These are phyloP conservation scores for Tylopilus rubrobrunneus DNA, from an alignment of 768 basidiomycete species.

Conservation along the genomic window DNA sequence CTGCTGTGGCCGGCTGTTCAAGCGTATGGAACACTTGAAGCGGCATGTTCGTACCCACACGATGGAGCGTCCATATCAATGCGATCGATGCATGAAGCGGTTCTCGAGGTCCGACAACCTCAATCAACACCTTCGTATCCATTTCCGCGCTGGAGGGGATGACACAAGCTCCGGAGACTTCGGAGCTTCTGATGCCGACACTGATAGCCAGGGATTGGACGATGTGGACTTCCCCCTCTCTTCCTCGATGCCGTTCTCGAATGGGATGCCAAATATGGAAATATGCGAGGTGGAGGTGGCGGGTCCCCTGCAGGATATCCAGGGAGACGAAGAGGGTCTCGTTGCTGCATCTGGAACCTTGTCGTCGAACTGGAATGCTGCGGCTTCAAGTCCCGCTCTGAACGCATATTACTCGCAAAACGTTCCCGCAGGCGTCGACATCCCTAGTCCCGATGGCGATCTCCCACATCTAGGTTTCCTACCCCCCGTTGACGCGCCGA, in stretches of 20 bases:
- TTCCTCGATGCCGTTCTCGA: conserved; percentile 26
- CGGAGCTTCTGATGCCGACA: conserved; percentile 25
- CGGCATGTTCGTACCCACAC: conserved; percentile 87
- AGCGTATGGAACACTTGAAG: conserved; percentile 89
- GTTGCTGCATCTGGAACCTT: conserved; percentile 31
- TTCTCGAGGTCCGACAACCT: conserved; percentile 91
- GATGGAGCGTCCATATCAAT: conserved; percentile 80
- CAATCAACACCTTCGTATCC: conserved; percentile 81
- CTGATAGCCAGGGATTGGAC: conserved; percentile 35
- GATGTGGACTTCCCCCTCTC: conserved; percentile 28
- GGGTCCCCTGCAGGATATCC: conserved; percentile 52
- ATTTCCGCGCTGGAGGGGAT: conserved; percentile 38
- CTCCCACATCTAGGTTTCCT: conserved; percentile 20
- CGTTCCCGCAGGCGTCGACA: conserved; percentile 13
- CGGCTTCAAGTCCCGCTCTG: conserved; percentile 16
- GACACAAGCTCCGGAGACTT: conserved; percentile 25
- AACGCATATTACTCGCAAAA: conserved; percentile 23
- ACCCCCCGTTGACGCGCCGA: conserved; percentile 20
- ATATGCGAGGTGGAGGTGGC: conserved; percentile 61
- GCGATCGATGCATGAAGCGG: conserved; percentile 69
- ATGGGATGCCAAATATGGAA: conserved; percentile 41
- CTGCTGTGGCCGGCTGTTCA: conserved; percentile 83
- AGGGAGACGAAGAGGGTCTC: conserved; percentile 56
- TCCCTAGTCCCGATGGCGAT: conserved; percentile 17
- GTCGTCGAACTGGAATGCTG: conserved; percentile 11